Conservation (phyloP, 208 protist species). For the Wallacemonas collosoma region DNA sequence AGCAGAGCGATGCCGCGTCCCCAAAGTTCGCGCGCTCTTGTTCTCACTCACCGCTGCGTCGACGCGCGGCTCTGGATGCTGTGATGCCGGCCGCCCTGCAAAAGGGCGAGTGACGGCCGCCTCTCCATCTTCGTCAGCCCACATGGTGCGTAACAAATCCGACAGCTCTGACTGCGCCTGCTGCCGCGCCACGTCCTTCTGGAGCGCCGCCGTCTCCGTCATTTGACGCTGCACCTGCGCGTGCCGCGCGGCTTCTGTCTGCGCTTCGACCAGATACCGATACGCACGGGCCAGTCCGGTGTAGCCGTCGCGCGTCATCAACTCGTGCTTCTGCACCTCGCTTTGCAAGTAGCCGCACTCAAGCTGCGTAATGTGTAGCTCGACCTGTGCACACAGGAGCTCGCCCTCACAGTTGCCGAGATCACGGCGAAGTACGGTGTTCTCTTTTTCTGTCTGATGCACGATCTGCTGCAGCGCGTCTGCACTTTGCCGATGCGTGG, state of each 20-base stretch:
- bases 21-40: too few relatives aligned
- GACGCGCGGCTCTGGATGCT: too few relatives aligned
- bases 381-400: conserved; percentile 41
- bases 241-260: background rate
- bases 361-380: conserved; percentile 35
- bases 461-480: background rate
- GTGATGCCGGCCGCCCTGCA: too few relatives aligned
- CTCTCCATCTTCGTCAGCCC: conserved; percentile 30
- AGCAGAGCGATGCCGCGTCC: too few relatives aligned
- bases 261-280: too few relatives aligned
- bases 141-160: conserved; percentile 44
- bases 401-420: conserved; percentile 29
- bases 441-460: background rate
- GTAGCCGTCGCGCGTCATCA: conserved; percentile 37
- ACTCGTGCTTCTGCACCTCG: conserved; percentile 31
- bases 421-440: conserved; percentile 17
- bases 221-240: conserved; percentile 21
- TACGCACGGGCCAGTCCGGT: conserved; percentile 9
- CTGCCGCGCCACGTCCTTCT: conserved; percentile 16
- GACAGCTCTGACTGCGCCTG: conserved; percentile 26
- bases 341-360: conserved; percentile 32
- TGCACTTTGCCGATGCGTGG: background rate
- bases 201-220: too few relatives aligned
- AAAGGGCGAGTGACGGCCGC: too few relatives aligned
- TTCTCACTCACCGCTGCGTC: too few relatives aligned